Conservation (phyloP, 2,329 filamentous ascomycete genomes). For the Stromatinia cepivora region DNA sequence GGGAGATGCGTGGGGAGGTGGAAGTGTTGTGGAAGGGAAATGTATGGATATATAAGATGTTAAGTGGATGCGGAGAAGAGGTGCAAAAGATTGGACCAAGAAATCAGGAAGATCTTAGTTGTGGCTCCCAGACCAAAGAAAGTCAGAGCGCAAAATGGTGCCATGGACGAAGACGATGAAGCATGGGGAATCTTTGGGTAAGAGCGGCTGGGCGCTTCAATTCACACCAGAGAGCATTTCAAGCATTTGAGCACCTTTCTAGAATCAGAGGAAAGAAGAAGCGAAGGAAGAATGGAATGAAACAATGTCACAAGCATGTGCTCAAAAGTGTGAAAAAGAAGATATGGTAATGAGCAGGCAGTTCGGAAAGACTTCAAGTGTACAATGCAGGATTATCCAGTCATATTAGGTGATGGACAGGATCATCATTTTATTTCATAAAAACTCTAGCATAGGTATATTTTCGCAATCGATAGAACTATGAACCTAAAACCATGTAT, state of each 20-base stretch:
- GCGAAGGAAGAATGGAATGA: constrained; percentile 7
- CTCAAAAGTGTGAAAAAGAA: neutral
- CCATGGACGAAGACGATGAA: neutral
- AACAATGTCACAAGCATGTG: neutral
- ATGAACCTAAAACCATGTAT: neutral
- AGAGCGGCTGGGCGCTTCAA: neutral
- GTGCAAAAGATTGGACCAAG: neutral
- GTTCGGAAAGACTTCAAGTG: neutral
- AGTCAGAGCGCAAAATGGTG: neutral
- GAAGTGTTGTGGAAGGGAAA: neutral
- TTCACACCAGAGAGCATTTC: neutral
- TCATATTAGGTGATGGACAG: neutral
- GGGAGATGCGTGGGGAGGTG: neutral
- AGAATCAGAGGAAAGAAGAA: neutral
- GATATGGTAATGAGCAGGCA: neutral
- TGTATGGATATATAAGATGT: constrained; percentile 6
- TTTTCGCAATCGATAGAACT: neutral
- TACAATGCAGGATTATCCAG: neutral
- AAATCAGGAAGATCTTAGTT: neutral
- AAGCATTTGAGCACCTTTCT: neutral
- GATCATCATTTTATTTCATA: neutral
- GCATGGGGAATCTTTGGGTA: too few species aligned
- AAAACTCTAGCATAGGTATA: neutral
- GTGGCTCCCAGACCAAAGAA: neutral
- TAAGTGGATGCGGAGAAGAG: neutral